Percentiles rank a stretch among this genome's conserved stretches.
These are phyloP conservation scores for Austroboletus novae-zelandiae DNA, from an alignment of 1,284 basidiomycete genomes.

Conservation along the genomic window DNA sequence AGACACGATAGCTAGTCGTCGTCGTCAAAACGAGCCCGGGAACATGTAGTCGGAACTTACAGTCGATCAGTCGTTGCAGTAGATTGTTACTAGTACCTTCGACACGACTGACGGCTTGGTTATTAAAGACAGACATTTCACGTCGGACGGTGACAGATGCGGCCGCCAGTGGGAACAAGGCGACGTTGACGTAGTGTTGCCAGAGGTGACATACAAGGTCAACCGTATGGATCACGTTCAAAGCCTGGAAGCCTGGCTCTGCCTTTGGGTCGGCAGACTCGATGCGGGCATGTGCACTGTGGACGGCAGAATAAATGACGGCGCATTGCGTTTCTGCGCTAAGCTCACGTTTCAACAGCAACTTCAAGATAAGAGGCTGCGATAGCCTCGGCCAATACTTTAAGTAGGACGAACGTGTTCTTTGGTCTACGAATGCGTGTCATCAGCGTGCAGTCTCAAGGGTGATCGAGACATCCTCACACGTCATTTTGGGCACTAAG, in stretches of 20 bases:
- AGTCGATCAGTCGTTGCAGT: constrained; percentile 82
- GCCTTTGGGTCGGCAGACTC: constrained; percentile 73
- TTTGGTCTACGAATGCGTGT: constrained; percentile 64
- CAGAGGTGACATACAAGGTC: constrained; percentile 93
- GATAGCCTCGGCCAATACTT: constrained; percentile 87
- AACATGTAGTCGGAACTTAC: constrained; percentile 42
- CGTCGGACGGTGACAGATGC: constrained; percentile 85
- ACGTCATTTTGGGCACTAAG: constrained; percentile 78
- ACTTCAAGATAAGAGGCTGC: constrained; percentile 87
- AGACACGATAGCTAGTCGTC: constrained; percentile 53
- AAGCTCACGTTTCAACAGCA: constrained; percentile 83
- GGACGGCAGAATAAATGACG: constrained; percentile 8
- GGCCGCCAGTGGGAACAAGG: constrained; percentile 85
- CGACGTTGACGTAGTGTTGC: constrained; percentile 95
- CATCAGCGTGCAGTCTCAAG: constrained; percentile 2
- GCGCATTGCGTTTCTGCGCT: not conserved
- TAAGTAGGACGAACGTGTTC: constrained; percentile 83
- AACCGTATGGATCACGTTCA: constrained; percentile 70
- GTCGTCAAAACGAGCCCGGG: not conserved
- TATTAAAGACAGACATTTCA: constrained; percentile 94
- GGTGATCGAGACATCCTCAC: constrained; percentile 47
- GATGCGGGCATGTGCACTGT: constrained; percentile 69
- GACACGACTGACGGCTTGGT: constrained; percentile 83
- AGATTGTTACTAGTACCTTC: constrained; percentile 86
- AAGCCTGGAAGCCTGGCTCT: constrained; percentile 77